Evolutionary conservation across 352 stramenopile species (phyloP).

Genomic region (Phytophthora multivora): DNA sequence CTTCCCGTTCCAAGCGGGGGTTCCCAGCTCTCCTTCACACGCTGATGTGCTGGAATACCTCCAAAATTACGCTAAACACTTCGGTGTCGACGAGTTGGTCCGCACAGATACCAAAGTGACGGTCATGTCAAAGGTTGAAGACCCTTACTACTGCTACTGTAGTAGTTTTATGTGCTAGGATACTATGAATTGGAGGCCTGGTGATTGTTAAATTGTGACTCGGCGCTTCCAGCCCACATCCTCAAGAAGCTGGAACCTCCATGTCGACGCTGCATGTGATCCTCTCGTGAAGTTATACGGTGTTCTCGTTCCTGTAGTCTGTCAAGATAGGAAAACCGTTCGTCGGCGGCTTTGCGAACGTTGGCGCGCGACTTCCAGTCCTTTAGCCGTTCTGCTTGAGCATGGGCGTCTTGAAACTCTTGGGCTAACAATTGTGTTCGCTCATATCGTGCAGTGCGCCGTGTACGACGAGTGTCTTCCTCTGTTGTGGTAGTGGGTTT

Average conservation of each 20-base stretch:
- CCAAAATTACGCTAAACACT: background rate
- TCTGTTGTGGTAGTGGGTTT: constrained; percentile 37
- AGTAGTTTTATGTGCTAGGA: too few relatives aligned
- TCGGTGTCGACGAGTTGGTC: background rate
- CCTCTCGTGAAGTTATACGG: constrained; percentile 48
- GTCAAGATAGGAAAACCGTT: constrained; percentile 66
- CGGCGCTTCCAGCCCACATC: constrained; percentile 82
- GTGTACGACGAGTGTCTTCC: constrained; percentile 33
- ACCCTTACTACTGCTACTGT: too few relatives aligned
- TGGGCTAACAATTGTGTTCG: constrained; percentile 48
- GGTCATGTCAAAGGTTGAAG: too few relatives aligned
- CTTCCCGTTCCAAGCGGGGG: background rate
- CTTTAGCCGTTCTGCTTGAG: constrained; percentile 42
- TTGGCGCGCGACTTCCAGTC: constrained; percentile 64
- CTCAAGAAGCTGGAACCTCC: constrained; percentile 68
- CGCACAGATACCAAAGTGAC: background rate
- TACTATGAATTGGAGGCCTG: background rate
- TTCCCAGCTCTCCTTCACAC: background rate
- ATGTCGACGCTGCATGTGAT: constrained; percentile 70
- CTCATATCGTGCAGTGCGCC: constrained; percentile 47
- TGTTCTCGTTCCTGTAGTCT: constrained; percentile 67
- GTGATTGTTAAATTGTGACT: constrained; percentile 74
- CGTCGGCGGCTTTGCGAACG: constrained; percentile 49
- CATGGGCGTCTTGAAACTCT: constrained; percentile 33
- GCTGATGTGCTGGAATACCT: background rate